A percentile compares a stretch with the other conserved stretches of the same genome.
Evolutionary conservation across 768 basidiomycete species (phyloP).

Genomic region (Lactifluus hygrophoroides): DNA sequence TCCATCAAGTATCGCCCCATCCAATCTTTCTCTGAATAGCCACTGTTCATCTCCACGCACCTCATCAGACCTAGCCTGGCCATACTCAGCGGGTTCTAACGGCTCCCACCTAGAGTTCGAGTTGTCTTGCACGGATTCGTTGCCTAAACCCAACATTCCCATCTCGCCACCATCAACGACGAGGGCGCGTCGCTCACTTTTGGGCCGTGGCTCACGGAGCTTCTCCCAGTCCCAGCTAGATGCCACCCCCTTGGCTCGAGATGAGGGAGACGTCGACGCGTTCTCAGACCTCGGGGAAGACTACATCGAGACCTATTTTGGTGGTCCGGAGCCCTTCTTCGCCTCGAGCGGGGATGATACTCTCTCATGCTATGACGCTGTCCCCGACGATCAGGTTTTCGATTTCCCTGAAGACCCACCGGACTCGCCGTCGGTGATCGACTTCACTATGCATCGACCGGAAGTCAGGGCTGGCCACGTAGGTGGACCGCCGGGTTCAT

Average conservation of each 20-base stretch:
- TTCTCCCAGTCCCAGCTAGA: conserved; percentile 16
- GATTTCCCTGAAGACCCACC: not conserved
- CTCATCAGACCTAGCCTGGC: conserved; percentile 19
- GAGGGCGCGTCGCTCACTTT: not conserved
- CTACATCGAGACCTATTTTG: conserved; percentile 35
- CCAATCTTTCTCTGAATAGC: conserved; percentile 23
- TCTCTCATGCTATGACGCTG: not conserved
- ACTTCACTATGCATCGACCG: not conserved
- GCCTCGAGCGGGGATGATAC: not conserved
- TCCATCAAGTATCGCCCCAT: conserved; percentile 20
- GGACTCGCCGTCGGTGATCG: not conserved
- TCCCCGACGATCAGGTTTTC: not conserved
- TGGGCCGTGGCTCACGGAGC: conserved; percentile 7
- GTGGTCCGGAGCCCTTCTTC: conserved; percentile 24
- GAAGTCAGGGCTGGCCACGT: not conserved
- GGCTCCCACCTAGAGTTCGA: conserved; percentile 18
- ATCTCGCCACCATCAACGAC: not conserved
- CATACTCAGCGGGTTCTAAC: conserved; percentile 7
- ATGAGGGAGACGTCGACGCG: conserved; percentile 23
- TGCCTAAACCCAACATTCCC: not conserved
- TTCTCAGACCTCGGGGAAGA: conserved; percentile 26
- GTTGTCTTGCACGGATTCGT: not conserved
- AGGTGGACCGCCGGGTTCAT: not conserved
- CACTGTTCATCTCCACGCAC: conserved; percentile 24
- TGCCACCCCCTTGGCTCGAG: conserved; percentile 19